phyloP scores from a whole-genome alignment of 1,139 yeast genomes.

The Petasospora fabianii region DNA sequence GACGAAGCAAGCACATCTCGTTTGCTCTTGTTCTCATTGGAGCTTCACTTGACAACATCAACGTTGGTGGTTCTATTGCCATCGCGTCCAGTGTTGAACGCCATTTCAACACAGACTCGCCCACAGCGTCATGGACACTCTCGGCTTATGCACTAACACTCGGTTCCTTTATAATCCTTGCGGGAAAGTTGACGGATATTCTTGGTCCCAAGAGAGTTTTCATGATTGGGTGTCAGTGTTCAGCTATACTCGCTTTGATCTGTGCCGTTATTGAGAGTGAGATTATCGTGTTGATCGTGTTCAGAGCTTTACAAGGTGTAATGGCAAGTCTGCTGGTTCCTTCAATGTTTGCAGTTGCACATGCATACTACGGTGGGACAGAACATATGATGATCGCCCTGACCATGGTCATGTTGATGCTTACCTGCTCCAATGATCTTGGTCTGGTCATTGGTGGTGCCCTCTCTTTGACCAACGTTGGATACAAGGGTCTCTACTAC shows the following conservation, averaged over 20 bases:
- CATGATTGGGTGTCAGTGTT: conserved; percentile 19
- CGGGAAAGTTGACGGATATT: conserved; percentile 36
- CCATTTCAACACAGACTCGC: conserved; percentile 16
- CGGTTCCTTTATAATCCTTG: conserved; percentile 35
- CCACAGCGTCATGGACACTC: conserved; percentile 32
- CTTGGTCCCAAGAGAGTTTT: conserved; percentile 33
- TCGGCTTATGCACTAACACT: conserved; percentile 37
- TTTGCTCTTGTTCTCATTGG: conserved; percentile 15
- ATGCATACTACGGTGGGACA: conserved; percentile 27
- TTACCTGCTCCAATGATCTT: conserved; percentile 30
- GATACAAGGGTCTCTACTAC: conserved; percentile 32
- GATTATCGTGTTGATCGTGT: conserved; percentile 31
- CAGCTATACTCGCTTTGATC: conserved; percentile 30
- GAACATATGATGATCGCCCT: conserved; percentile 26
- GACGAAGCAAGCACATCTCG: conserved; percentile 10
- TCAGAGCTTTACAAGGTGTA: conserved; percentile 38
- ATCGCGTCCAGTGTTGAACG: not conserved
- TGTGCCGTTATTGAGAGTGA: conserved; percentile 30
- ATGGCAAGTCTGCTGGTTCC: conserved; percentile 36
- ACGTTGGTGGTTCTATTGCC: conserved; percentile 27
- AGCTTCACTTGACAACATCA: conserved; percentile 29
- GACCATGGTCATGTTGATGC: conserved; percentile 23
- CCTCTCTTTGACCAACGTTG: conserved; percentile 29
- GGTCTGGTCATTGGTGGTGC: conserved; percentile 38
- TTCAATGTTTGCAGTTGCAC: conserved; percentile 30